Percentiles rank a stretch among this genome's conserved stretches.
These are phyloP conservation scores for Arachnomyces sp. DNA, from an alignment of 2,329 filamentous ascomycete species.

Conservation along the genomic window DNA sequence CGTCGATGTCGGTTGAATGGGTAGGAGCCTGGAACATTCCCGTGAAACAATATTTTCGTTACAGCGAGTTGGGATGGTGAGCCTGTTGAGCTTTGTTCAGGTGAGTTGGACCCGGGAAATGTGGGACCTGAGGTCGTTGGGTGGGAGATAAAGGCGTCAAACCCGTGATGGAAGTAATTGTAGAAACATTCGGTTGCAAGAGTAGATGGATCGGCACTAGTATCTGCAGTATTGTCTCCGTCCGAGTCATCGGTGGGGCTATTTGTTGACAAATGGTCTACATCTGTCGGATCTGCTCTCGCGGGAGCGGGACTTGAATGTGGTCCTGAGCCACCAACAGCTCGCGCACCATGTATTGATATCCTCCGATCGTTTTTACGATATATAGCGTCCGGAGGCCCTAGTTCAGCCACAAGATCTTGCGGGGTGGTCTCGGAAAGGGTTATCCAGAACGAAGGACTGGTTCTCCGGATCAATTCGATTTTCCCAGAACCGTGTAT, in stretches of 20 bases:
- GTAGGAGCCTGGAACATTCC: conserved; percentile 90
- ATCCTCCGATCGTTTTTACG: conserved; percentile 82
- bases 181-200: conserved; percentile 64
- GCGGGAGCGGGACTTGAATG: conserved; percentile 45
- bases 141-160: conserved; percentile 84
- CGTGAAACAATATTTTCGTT: conserved; percentile 87
- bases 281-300: conserved; percentile 53
- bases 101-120: conserved; percentile 45
- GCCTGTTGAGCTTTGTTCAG: conserved; percentile 18
- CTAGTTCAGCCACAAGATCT: conserved; percentile 81
- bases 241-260: conserved; percentile 62
- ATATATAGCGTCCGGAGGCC: conserved; percentile 89
- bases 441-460: conserved; percentile 58
- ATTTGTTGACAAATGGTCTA: conserved; percentile 54
- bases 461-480: conserved; percentile 66
- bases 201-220: conserved; percentile 51
- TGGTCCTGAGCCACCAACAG: not conserved
- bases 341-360: conserved; percentile 57
- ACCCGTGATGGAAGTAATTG: conserved; percentile 94
- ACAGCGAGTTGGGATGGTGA: conserved; percentile 64
- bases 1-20: conserved; percentile 92
- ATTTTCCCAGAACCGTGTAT: conserved; percentile 71
- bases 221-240: conserved; percentile 47
- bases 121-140: conserved; percentile 57
- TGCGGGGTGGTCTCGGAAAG: conserved; percentile 86